Percentiles rank a stretch among this genome's conserved stretches.
Evolutionary conservation across 805 yeast genomes (phyloP).

Genomic region (Cyberlindnera americana): DNA sequence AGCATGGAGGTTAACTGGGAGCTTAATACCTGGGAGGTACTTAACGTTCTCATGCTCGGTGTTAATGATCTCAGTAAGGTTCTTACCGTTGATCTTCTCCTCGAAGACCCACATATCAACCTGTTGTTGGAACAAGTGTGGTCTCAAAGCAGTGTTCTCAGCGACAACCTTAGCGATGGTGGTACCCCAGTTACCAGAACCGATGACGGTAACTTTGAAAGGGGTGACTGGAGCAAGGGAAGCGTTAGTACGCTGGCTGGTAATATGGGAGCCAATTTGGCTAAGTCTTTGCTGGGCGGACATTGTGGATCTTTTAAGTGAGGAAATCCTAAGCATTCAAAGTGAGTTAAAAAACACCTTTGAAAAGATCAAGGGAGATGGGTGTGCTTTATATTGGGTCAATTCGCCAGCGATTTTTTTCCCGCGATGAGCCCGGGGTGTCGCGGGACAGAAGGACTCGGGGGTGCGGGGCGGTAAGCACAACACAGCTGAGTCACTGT

Average conservation of each 20-base stretch:
- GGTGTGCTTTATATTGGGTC: slow-evolving; percentile 1
- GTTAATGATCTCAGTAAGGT: slow-evolving; percentile 86
- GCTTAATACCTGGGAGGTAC: slow-evolving; percentile 82
- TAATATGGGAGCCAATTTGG: slow-evolving; percentile 22
- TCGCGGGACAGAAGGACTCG: too few relatives aligned
- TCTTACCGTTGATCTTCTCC: slow-evolving; percentile 69
- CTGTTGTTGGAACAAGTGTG: slow-evolving; percentile 62
- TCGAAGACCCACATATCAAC: slow-evolving; percentile 98
- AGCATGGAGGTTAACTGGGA: slow-evolving; percentile 86
- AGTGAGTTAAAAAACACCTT: not conserved
- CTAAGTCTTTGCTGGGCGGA: slow-evolving; percentile 25
- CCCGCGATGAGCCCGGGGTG: slow-evolving; percentile 3
- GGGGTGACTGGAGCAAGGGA: slow-evolving; percentile 30
- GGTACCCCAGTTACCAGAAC: slow-evolving; percentile 98
- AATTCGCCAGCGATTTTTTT: not conserved
- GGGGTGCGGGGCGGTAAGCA: not conserved
- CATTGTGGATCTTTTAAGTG: slow-evolving; percentile 5
- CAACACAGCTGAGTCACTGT: not conserved
- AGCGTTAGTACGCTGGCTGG: slow-evolving; percentile 15
- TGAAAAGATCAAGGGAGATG: not conserved
- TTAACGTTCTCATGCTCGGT: slow-evolving; percentile 89
- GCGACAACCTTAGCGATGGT: slow-evolving; percentile 95
- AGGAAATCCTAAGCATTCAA: not conserved
- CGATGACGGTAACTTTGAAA: slow-evolving; percentile 71
- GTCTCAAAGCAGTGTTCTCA: slow-evolving; percentile 74